These are phyloP conservation scores for Cubamyces lactineus DNA, from an alignment of 768 basidiomycete species.

Conservation along the genomic window DNA sequence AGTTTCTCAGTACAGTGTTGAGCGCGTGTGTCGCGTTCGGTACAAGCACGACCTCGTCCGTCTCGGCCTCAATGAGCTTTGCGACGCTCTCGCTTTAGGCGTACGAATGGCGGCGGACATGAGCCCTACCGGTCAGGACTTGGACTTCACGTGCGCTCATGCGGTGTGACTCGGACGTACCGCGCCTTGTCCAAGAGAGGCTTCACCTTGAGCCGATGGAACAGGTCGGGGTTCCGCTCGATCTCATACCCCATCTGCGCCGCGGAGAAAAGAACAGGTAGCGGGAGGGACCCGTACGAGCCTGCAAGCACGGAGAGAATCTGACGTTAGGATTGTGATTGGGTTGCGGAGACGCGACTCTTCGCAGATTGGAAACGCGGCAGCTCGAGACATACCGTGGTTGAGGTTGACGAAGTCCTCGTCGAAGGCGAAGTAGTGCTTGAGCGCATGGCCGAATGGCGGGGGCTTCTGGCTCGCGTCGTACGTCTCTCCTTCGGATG, in stretches of 20 bases:
- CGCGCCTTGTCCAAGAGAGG: conserved; percentile 19
- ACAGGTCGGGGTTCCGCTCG: conserved; percentile 28
- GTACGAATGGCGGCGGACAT: no score
- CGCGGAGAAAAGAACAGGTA: conserved; percentile 24
- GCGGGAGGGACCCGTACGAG: conserved; percentile 28
- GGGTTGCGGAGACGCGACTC: background rate
- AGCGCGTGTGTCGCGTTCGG: conserved; percentile 67
- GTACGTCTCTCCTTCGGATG: conserved; percentile 21
- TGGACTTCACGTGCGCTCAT: background rate
- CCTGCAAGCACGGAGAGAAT: conserved; percentile 14
- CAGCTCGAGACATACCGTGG: conserved; percentile 45
- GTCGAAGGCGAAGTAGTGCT: conserved; percentile 58
- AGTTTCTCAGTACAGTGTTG: conserved; percentile 67
- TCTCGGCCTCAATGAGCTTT: conserved; percentile 49
- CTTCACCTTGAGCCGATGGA: conserved; percentile 21
- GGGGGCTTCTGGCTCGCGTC: conserved; percentile 38
- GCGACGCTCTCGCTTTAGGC: conserved; percentile 49
- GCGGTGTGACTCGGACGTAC: background rate
- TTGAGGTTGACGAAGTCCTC: conserved; percentile 67
- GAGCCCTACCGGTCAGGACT: no score
- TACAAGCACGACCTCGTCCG: conserved; percentile 63
- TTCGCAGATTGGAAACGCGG: no score
- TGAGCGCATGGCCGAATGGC: conserved; percentile 58
- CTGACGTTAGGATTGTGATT: background rate
- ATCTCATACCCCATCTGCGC: conserved; percentile 12